phyloP scores from a whole-genome alignment of 1,284 basidiomycete species.

The Phellopilus nigrolimitatus region DNA sequence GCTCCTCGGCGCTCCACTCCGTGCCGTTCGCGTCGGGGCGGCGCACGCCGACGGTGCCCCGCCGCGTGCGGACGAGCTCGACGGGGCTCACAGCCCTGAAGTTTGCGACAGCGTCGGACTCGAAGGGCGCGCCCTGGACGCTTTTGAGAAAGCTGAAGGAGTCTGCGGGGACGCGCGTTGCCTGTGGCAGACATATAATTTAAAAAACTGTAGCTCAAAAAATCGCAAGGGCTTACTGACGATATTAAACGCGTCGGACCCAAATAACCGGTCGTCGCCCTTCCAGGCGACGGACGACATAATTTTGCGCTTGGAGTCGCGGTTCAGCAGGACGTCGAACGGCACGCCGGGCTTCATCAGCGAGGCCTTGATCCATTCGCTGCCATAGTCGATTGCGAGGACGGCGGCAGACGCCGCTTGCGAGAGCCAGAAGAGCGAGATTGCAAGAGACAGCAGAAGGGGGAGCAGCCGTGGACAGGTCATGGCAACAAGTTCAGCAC shows the following conservation, averaged over 20 bases:
- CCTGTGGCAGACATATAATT: conserved; percentile 43
- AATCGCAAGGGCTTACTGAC: conserved; percentile 44
- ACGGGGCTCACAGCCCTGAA: conserved; percentile 63
- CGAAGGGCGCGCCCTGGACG: conserved; percentile 72
- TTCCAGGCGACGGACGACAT: conserved; percentile 87
- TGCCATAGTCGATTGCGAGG: conserved; percentile 93
- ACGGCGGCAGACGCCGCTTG: conserved; percentile 37
- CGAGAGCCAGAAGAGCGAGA: conserved; percentile 11
- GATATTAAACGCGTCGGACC: conserved; percentile 81
- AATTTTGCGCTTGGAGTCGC: conserved; percentile 96
- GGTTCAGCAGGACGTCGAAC: conserved; percentile 94
- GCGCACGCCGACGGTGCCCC: conserved; percentile 55
- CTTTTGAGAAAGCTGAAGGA: conserved; percentile 86
- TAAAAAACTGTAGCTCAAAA: conserved; percentile 2
- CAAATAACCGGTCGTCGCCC: conserved; percentile 83
- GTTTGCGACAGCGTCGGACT: conserved; percentile 59
- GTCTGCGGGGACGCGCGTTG: conserved; percentile 85
- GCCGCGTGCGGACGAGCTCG: conserved; percentile 51
- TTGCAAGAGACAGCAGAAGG: conserved; percentile 6
- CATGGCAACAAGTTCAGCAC: conserved; percentile 6
- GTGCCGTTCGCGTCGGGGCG: conserved; percentile 49
- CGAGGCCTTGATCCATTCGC: conserved; percentile 94
- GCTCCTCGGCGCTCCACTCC: conserved; percentile 83
- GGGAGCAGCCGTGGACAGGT: conserved; percentile 8
- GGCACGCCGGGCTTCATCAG: conserved; percentile 95